Conservation (phyloP, 2,329 filamentous ascomycete species). For the Neonectria magnoliae region DNA sequence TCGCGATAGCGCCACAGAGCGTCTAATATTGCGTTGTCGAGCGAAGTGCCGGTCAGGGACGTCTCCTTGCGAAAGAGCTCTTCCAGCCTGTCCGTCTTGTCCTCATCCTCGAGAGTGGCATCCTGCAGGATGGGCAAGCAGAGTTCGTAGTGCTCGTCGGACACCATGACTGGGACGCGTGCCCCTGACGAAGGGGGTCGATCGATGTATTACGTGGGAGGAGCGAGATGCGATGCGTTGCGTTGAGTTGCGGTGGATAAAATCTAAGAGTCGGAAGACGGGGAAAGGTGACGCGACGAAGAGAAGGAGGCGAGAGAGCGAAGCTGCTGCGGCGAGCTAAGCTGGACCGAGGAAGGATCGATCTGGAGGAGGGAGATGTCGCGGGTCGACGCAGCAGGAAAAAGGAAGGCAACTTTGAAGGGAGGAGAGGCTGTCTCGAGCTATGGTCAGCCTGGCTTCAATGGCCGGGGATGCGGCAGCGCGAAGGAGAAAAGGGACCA, state of each 20-base stretch:
- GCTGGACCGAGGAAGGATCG: constrained; percentile 17
- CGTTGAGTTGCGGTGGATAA: constrained; percentile 6
- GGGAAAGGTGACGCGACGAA: constrained; percentile 21
- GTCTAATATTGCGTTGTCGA: constrained; percentile 92
- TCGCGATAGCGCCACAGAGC: constrained; percentile 87
- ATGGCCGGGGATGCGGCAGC: constrained; percentile 21
- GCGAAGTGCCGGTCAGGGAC: constrained; percentile 74
- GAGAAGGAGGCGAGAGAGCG: constrained; percentile 14
- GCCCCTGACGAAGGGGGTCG: constrained; percentile 15
- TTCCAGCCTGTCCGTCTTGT: constrained; percentile 92
- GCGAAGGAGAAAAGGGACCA: constrained; percentile 33
- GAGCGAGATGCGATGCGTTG: background rate
- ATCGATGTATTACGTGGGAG: constrained; percentile 19
- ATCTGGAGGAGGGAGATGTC: constrained; percentile 16
- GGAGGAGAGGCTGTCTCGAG: constrained; percentile 30
- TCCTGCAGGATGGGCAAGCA: constrained; percentile 91
- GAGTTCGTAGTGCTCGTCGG: constrained; percentile 91
- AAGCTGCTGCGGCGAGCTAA: constrained; percentile 29
- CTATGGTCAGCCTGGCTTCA: constrained; percentile 33
- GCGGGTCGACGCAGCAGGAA: constrained; percentile 24
- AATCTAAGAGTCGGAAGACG: constrained; percentile 26
- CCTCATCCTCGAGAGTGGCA: constrained; percentile 85
- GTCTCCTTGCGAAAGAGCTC: constrained; percentile 85
- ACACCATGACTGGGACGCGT: constrained; percentile 74
- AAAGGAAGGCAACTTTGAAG: constrained; percentile 26